Evolutionary conservation across 495 filamentous ascomycete genomes (phyloP), one percentile per base, ranked within the genome.

Genomic region (Evernia prunastri): DNA sequence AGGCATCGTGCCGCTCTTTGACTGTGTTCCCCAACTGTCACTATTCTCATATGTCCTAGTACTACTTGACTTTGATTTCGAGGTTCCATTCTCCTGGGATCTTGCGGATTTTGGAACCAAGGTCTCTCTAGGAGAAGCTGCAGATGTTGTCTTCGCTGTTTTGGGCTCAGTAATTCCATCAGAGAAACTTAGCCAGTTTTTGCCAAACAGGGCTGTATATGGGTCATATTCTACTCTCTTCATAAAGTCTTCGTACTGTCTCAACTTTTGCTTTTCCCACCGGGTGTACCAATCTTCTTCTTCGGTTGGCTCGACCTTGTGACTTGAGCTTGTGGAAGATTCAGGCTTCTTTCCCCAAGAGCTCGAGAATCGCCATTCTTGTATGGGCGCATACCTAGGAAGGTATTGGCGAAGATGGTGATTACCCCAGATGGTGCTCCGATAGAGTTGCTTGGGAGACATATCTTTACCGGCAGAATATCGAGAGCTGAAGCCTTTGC

Each of bases 171-270:
- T 17, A 4, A 35, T 12, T 54, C 49, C 42, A 33, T 12, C 45
- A 58, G 10, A 49, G 37, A 56, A 59, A 3, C 42, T 59, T 12
- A 60, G 20, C 72, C 71, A 42, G 70, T 72, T 71, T 29, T 68
- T 73, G 20, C 79, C 78, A 70, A 82, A 82, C 3, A 81, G 31
- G 11, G 73, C 74, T 17, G 64, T 66, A 57, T 76, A 79, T 2
- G 80, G 77, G 60, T 82, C 78, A 9, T 67, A 63, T 7, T 76
- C 72, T 17, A 79, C 69, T 27, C 67, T 67, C 59, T 70, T 77
- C 65, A 72, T 76, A 25, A 80, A 59, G 42, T 72, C 59, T 9
- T 75, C 68, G 57, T 65, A 66, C 27, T 67, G 60, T 18, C 47
- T 59, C 25, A 29, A 51, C 31, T 37, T 40, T 39, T 64, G 35